Evolutionary conservation across 805 yeast species (phyloP).

Genomic region (Metschnikowia santaceciliae): DNA sequence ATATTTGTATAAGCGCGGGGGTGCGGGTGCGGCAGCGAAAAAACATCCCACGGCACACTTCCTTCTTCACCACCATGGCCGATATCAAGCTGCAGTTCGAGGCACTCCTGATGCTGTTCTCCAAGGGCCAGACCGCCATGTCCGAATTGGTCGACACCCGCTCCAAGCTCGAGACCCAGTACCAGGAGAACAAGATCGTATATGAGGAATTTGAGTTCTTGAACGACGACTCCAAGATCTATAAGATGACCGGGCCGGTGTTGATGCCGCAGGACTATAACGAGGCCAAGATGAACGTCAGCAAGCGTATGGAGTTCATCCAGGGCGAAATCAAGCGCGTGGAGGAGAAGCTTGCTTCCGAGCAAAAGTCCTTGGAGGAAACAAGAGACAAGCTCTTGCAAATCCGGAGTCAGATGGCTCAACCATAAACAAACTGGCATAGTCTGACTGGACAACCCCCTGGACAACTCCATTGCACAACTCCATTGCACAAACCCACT

Average conservation of each 20-base stretch:
- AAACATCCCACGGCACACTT: neutral
- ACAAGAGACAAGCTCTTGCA: slow-evolving; percentile 54
- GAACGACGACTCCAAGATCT: slow-evolving; percentile 70
- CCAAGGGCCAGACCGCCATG: slow-evolving; percentile 42
- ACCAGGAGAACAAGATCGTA: slow-evolving; percentile 90
- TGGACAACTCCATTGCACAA: too few species aligned
- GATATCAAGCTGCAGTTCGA: slow-evolving; percentile 37
- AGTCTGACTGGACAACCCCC: too few species aligned
- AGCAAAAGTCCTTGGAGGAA: slow-evolving; percentile 50
- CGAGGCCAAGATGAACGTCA: slow-evolving; percentile 83
- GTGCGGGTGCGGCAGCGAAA: neutral
- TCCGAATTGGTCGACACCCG: slow-evolving; percentile 63
- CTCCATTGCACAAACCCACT: neutral
- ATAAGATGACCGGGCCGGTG: slow-evolving; percentile 89
- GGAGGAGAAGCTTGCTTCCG: slow-evolving; percentile 56
- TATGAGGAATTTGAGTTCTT: slow-evolving; percentile 67
- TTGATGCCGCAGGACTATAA: slow-evolving; percentile 80
- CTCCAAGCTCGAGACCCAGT: slow-evolving; percentile 88
- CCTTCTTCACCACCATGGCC: slow-evolving; percentile 16
- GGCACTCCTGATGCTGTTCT: slow-evolving; percentile 42
- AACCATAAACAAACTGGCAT: neutral
- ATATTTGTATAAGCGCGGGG: neutral
- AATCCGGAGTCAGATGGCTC: slow-evolving; percentile 34
- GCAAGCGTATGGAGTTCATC: slow-evolving; percentile 86
- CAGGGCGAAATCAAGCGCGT: slow-evolving; percentile 69